These are phyloP conservation scores for Globisporangium solare DNA, from an alignment of 352 stramenopile genomes.

Conservation along the genomic window DNA sequence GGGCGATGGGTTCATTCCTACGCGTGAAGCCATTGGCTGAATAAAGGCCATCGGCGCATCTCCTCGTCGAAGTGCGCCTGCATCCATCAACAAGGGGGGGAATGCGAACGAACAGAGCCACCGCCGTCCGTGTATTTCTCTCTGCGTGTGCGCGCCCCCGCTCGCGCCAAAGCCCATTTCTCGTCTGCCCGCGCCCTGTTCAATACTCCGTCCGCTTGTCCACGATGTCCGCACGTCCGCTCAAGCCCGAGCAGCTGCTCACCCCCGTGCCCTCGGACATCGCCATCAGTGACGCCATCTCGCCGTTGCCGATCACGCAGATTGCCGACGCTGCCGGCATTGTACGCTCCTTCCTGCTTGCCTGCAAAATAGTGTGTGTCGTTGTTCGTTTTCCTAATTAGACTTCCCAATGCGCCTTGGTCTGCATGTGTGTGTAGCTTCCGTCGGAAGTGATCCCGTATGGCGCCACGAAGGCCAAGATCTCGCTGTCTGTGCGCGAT, in stretches of 20 bases:
- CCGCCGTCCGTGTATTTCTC: neutral
- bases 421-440: constrained; percentile 35
- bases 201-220: neutral
- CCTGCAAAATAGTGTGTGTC: neutral
- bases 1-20: neutral
- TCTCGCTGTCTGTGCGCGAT: constrained; percentile 87
- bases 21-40: neutral
- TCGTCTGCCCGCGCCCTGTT: neutral
- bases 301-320: constrained; percentile 59
- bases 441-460: constrained; percentile 87
- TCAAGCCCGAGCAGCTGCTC: constrained; percentile 57
- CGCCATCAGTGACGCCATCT: constrained; percentile 72
- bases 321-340: constrained; percentile 64
- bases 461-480: constrained; percentile 90
- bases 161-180: too few species aligned
- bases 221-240: constrained; percentile 25
- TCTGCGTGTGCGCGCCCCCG: neutral
- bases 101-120: constrained; percentile 22
- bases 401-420: neutral
- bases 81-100: constrained; percentile 5
- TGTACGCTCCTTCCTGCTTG: constrained; percentile 33
- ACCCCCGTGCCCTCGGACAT: constrained; percentile 78
- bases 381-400: too few species aligned
- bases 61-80: neutral
- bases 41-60: neutral